Evolutionary conservation across 2,329 filamentous ascomycete genomes (phyloP).

Genomic region (Coniochaeta ligniaria): DNA sequence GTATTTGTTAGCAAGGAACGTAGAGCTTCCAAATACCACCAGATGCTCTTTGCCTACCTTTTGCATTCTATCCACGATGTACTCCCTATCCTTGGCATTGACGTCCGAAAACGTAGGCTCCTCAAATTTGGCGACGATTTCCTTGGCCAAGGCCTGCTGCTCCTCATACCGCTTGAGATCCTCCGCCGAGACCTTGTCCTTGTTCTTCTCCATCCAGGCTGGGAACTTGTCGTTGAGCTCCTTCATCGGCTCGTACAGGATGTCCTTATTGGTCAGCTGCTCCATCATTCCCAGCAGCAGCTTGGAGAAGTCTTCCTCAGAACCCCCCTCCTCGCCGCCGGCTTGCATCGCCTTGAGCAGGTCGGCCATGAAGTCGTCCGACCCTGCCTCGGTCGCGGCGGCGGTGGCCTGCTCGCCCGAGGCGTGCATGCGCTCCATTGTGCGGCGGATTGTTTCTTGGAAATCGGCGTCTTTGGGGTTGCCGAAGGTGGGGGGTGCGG

Average conservation of each 20-base stretch:
- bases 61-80: slow-evolving; percentile 96
- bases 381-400: slow-evolving; percentile 58
- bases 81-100: slow-evolving; percentile 75
- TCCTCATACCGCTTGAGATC: slow-evolving; percentile 75
- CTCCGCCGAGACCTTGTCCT: slow-evolving; percentile 54
- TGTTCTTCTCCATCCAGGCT: slow-evolving; percentile 77
- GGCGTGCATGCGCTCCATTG: slow-evolving; percentile 92
- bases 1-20: not conserved
- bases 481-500: slow-evolving; percentile 16
- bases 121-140: slow-evolving; percentile 89
- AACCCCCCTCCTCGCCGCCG: slow-evolving; percentile 35
- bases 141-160: slow-evolving; percentile 70
- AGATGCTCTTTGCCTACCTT: slow-evolving; percentile 53
- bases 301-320: slow-evolving; percentile 85
- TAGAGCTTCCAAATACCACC: not conserved
- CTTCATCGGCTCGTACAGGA: slow-evolving; percentile 98
- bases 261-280: slow-evolving; percentile 96
- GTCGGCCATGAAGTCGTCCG: slow-evolving; percentile 81
- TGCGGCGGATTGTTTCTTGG: slow-evolving; percentile 85
- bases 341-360: slow-evolving; percentile 80
- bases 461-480: slow-evolving; percentile 58
- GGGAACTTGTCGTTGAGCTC: slow-evolving; percentile 92
- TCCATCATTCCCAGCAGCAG: slow-evolving; percentile 99
- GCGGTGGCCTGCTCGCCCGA: slow-evolving; percentile 82
- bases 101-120: slow-evolving; percentile 73